These are phyloP conservation scores for Ilyonectria sp. DNA, from an alignment of 2,329 filamentous ascomycete genomes.

Conservation along the genomic window DNA sequence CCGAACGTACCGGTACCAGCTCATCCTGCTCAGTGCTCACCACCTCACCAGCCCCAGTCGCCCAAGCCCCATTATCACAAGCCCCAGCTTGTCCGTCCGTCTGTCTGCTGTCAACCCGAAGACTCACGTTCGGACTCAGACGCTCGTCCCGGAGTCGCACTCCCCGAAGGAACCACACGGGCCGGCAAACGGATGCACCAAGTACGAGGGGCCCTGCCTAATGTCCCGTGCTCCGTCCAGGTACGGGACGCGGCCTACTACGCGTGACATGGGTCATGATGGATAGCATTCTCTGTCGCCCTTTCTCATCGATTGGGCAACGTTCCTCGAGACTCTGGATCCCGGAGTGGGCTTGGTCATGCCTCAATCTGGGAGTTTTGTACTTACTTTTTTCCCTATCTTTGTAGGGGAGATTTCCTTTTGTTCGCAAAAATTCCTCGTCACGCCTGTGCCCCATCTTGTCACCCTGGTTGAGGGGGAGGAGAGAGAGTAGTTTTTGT, in stretches of 20 bases:
- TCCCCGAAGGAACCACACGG: conserved; percentile 45
- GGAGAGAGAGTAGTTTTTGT: conserved; percentile 21
- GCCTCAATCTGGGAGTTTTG: conserved; percentile 37
- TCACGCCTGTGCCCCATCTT: conserved; percentile 13
- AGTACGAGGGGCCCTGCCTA: conserved; percentile 19
- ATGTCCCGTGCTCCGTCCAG: conserved; percentile 11
- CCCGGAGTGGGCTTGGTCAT: conserved; percentile 40
- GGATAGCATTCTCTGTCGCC: conserved; percentile 37
- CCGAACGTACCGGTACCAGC: conserved; percentile 32
- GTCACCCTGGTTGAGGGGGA: conserved; percentile 15
- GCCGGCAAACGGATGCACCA: conserved; percentile 36
- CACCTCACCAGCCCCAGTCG: conserved; percentile 22
- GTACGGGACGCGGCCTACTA: conserved; percentile 12
- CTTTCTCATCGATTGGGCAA: conserved; percentile 43
- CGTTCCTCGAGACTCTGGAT: conserved; percentile 37
- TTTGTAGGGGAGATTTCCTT: conserved; percentile 35
- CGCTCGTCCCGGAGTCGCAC: conserved; percentile 44
- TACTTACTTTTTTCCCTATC: conserved; percentile 38
- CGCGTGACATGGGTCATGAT: conserved; percentile 28
- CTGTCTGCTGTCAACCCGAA: conserved; percentile 22
- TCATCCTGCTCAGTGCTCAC: conserved; percentile 13
- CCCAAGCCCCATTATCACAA: conserved; percentile 5
- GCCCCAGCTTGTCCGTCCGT: no score
- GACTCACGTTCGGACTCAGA: conserved; percentile 29
- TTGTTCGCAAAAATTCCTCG: conserved; percentile 27